Conservation (phyloP, 768 basidiomycete genomes). For the Sutorius australiensis region DNA sequence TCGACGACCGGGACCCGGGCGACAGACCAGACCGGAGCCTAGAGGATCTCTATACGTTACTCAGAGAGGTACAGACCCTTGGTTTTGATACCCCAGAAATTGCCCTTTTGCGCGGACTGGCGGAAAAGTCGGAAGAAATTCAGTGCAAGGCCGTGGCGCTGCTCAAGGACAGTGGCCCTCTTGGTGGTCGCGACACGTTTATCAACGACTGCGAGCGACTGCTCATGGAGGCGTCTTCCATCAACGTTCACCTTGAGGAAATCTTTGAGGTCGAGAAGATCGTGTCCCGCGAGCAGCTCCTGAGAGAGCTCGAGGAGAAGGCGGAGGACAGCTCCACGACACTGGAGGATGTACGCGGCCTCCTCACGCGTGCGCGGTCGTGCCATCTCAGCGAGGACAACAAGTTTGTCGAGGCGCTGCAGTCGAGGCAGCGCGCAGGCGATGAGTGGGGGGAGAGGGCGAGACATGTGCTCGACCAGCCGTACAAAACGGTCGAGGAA, state of each 20-base stretch:
- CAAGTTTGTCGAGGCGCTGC: constrained; percentile 58
- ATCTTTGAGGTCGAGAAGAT: constrained; percentile 74
- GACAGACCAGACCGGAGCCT: constrained; percentile 71
- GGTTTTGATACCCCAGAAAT: constrained; percentile 87
- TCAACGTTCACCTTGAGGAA: constrained; percentile 85
- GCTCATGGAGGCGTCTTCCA: constrained; percentile 62
- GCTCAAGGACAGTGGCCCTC: constrained; percentile 40
- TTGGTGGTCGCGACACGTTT: constrained; percentile 51
- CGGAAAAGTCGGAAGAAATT: constrained; percentile 61
- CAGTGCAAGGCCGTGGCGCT: constrained; percentile 52
- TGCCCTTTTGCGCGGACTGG: constrained; percentile 47
- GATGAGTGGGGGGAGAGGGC: constrained; percentile 76
- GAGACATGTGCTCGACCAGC: constrained; percentile 58
- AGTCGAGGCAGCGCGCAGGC: constrained; percentile 63
- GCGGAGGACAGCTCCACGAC: constrained; percentile 64
- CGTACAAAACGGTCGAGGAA: constrained; percentile 71
- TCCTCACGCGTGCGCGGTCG: constrained; percentile 64
- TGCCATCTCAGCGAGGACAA: constrained; percentile 66
- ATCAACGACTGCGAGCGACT: constrained; percentile 70
- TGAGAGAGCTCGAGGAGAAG: constrained; percentile 70
- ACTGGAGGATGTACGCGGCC: constrained; percentile 72
- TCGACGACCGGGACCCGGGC: constrained; percentile 46
- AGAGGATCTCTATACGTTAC: constrained; percentile 63
- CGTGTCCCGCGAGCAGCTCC: constrained; percentile 72
- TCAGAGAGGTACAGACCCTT: constrained; percentile 69